Evolutionary conservation across 129 eudicot genomes (phyloP).

Genomic region (Mikania micrantha): DNA sequence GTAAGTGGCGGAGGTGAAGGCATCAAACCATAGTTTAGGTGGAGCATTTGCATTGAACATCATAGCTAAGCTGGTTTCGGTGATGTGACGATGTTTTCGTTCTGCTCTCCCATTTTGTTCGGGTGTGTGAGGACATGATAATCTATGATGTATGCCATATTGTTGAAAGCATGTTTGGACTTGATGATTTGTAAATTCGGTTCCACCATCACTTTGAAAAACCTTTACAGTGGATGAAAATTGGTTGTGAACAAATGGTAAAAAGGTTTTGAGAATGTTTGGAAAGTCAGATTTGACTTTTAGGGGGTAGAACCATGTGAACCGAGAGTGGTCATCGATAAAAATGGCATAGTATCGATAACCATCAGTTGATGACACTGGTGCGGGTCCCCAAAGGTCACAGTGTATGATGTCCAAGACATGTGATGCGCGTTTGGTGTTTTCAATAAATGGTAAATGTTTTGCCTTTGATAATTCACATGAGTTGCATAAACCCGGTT

Average conservation of each 20-base stretch:
- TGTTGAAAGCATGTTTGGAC: neutral
- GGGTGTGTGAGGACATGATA: neutral
- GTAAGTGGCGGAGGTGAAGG: too few relatives aligned
- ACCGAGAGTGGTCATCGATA: neutral
- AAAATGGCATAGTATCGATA: neutral
- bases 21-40: neutral
- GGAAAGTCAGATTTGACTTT: neutral
- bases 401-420: too few relatives aligned
- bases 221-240: neutral
- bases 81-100: neutral
- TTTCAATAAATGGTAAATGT: too few relatives aligned
- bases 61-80: neutral
- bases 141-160: neutral
- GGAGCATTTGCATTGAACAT: neutral
- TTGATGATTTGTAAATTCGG: neutral
- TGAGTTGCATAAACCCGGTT: neutral
- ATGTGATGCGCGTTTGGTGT: too few relatives aligned
- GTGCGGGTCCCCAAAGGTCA: too few relatives aligned
- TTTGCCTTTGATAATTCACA: neutral
- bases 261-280: too few relatives aligned
- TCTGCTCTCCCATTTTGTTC: too few relatives aligned
- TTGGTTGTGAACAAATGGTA: neutral
- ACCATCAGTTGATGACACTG: too few relatives aligned
- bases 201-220: too few relatives aligned
- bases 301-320: too few relatives aligned